These are phyloP conservation scores for Silene noctiflora DNA, from an alignment of 179 eudicot species.

Conservation along the genomic window DNA sequence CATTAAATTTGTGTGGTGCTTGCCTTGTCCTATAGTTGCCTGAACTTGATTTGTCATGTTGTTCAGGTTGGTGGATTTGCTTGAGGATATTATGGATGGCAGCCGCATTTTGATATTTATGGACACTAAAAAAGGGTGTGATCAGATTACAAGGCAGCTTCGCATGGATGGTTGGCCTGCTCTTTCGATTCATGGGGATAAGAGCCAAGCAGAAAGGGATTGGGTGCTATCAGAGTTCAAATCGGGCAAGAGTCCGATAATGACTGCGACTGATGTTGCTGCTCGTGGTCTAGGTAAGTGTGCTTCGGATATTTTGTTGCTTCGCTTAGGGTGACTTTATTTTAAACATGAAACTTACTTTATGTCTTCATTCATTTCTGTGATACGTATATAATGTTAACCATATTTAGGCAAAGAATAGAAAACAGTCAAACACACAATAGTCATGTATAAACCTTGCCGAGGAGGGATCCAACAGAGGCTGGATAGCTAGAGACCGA, in stretches of 20 bases:
- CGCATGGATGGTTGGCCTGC: slow-evolving; percentile 99
- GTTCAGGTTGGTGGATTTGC: slow-evolving; percentile 74
- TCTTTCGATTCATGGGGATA: slow-evolving; percentile 95
- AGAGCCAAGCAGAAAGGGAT: slow-evolving; percentile 95
- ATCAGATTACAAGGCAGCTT: slow-evolving; percentile 87
- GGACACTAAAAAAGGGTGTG: slow-evolving; percentile 98
- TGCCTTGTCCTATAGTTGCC: slow-evolving; percentile 1
- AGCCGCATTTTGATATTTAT: slow-evolving; percentile 86
- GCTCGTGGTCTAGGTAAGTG: slow-evolving; percentile 96
- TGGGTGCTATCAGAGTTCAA: slow-evolving; percentile 96
- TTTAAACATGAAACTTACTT: neutral
- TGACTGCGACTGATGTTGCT: slow-evolving; percentile 99
- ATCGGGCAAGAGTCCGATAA: slow-evolving; percentile 92
- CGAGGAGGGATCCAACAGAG: neutral
- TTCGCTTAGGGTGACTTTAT: neutral
- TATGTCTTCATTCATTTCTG: neutral
- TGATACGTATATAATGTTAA: neutral
- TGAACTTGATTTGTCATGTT: slow-evolving; percentile 4
- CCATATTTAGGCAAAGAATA: neutral
- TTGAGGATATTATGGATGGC: slow-evolving; percentile 90
- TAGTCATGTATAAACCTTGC: neutral
- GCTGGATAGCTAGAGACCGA: neutral
- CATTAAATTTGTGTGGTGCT: neutral
- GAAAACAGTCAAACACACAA: neutral
- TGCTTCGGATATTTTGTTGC: slow-evolving; percentile 30